These are phyloP conservation scores for Articulospora tetracladia DNA, from an alignment of 495 filamentous ascomycete genomes.

Conservation along the genomic window DNA sequence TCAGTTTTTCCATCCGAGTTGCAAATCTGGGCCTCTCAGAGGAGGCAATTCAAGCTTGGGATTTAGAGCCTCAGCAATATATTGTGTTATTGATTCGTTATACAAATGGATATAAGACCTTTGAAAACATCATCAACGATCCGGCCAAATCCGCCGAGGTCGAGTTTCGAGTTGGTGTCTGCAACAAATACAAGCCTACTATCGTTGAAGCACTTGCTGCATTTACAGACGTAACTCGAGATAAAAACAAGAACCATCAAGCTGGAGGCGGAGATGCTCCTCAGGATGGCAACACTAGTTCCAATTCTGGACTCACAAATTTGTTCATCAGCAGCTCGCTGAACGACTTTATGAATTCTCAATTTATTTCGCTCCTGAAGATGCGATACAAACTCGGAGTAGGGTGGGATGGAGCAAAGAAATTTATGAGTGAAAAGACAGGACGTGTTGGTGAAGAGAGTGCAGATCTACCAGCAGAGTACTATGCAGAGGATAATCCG, in stretches of 20 bases:
- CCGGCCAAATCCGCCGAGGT: constrained; percentile 16
- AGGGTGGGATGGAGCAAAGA: constrained; percentile 71
- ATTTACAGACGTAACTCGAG: constrained; percentile 15
- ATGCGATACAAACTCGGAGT: constrained; percentile 49
- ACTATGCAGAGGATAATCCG: constrained; percentile 8
- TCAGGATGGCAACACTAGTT: not conserved
- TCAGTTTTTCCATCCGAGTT: constrained; percentile 65
- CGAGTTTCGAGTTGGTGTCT: constrained; percentile 40
- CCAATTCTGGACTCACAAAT: constrained; percentile 11
- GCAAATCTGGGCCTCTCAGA: constrained; percentile 70
- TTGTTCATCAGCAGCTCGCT: constrained; percentile 74
- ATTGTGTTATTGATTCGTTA: constrained; percentile 76
- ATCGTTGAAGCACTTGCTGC: constrained; percentile 26
- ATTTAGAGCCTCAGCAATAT: constrained; percentile 62
- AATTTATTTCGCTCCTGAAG: constrained; percentile 60
- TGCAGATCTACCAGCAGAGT: constrained; percentile 9
- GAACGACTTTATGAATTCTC: constrained; percentile 62
- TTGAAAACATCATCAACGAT: constrained; percentile 22
- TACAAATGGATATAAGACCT: constrained; percentile 52
- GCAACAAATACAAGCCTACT: constrained; percentile 45
- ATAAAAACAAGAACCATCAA: not conserved
- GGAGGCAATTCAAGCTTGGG: constrained; percentile 76
- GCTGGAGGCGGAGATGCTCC: not conserved
- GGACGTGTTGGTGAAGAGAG: constrained; percentile 5
- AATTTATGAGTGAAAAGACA: constrained; percentile 22